Evolutionary conservation across 2,329 filamentous ascomycete genomes (phyloP).

Genomic region (Falciphora oryzae): DNA sequence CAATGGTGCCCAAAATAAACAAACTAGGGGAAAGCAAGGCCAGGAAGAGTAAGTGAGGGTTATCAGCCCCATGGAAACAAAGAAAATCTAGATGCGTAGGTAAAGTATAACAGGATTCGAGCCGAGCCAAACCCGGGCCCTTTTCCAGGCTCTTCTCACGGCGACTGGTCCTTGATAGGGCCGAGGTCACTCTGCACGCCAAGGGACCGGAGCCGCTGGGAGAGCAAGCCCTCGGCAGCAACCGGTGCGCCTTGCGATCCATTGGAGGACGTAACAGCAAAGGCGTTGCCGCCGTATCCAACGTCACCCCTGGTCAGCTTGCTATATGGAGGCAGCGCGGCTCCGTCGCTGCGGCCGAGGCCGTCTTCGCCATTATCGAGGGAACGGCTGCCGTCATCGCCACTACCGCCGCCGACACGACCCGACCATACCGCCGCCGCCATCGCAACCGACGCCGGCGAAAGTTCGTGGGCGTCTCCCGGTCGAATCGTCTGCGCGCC

Average conservation of each 20-base stretch:
- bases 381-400: neutral
- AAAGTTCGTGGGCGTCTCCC: neutral
- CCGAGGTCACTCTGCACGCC: conserved; percentile 35
- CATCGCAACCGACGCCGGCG: too few relatives aligned
- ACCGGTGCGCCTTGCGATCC: conserved; percentile 22
- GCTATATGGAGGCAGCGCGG: conserved; percentile 45
- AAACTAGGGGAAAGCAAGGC: neutral
- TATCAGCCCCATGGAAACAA: neutral
- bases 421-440: neutral
- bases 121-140: too few relatives aligned
- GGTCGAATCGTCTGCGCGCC: neutral
- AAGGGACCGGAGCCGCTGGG: conserved; percentile 59
- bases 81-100: neutral
- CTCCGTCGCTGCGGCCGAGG: neutral
- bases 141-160: neutral
- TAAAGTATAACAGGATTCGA: neutral
- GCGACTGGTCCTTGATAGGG: too few relatives aligned
- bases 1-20: neutral
- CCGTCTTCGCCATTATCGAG: neutral
- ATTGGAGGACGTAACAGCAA: conserved; percentile 22
- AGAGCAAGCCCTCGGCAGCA: conserved; percentile 62
- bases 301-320: conserved; percentile 63
- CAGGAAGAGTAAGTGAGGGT: neutral
- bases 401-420: conserved; percentile 8
- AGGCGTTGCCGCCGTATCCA: conserved; percentile 55